phyloP scores from a whole-genome alignment of 202 grass and related monocot species.

The Setaria viridis region DNA sequence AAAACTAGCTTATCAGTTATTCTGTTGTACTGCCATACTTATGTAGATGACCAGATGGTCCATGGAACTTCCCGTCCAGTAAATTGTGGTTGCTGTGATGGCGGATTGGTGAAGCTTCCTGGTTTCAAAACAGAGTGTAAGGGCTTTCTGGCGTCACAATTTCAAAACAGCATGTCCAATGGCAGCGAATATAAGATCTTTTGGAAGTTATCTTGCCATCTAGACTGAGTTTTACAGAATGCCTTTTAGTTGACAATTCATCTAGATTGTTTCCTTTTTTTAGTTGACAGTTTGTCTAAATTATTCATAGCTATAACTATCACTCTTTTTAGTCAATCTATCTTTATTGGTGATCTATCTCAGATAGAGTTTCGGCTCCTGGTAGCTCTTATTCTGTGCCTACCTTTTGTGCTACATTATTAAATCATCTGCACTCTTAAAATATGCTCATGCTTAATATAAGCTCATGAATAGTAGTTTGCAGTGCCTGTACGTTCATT shows the following conservation, averaged over 20 bases:
- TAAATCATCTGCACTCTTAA: background rate
- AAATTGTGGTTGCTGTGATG: constrained; percentile 2
- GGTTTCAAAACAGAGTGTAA: constrained; percentile 10
- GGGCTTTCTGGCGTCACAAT: constrained; percentile 1
- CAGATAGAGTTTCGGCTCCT: constrained; percentile 12
- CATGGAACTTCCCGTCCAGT: background rate
- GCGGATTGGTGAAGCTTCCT: background rate
- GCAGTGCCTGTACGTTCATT: background rate
- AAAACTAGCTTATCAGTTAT: constrained; percentile 32
- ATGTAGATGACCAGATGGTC: constrained; percentile 37
- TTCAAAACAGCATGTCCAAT: background rate
- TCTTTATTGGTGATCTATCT: background rate
- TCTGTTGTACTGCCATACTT: constrained; percentile 30
- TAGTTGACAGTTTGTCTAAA: background rate
- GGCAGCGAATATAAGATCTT: constrained; percentile 19
- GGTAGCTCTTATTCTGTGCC: background rate
- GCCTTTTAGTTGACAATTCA: background rate
- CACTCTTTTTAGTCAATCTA: background rate
- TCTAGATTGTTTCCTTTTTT: background rate
- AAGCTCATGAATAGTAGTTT: constrained; percentile 2
- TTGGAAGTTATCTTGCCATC: background rate
- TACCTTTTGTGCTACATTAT: background rate
- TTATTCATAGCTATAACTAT: background rate
- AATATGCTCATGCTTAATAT: background rate
- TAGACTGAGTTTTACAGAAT: background rate